Evolutionary conservation across 2,329 filamentous ascomycete species (phyloP).

Genomic region (Colletotrichum brevisporum): DNA sequence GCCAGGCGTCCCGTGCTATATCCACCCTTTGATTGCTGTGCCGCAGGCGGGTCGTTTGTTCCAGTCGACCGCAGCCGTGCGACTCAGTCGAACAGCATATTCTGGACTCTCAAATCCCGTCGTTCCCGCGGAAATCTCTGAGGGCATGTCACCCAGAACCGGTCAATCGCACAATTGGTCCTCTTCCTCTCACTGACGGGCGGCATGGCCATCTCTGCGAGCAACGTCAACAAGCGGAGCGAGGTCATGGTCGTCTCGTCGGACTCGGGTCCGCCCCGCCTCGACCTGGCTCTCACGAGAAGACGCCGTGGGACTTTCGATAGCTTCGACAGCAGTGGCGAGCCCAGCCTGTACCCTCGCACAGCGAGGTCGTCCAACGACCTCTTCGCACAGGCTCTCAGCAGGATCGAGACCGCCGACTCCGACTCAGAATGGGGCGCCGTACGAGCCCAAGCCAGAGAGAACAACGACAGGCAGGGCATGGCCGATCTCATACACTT

Average conservation of each 20-base stretch:
- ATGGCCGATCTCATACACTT: constrained; percentile 41
- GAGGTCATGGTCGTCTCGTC: constrained; percentile 40
- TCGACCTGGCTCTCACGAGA: constrained; percentile 31
- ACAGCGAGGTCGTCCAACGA: constrained; percentile 39
- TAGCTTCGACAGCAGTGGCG: constrained; percentile 34
- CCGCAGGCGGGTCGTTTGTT: constrained; percentile 13
- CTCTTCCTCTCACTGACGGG: constrained; percentile 9
- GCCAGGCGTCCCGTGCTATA: constrained; percentile 18
- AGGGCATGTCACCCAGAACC: constrained; percentile 28
- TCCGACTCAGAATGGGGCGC: constrained; percentile 34
- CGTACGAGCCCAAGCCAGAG: constrained; percentile 39
- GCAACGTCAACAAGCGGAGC: constrained; percentile 5
- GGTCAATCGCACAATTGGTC: constrained; percentile 2
- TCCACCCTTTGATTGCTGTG: constrained; percentile 17
- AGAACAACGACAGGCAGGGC: constrained; percentile 35
- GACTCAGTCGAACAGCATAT: constrained; percentile 16
- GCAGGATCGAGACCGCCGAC: constrained; percentile 17
- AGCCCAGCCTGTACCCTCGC: constrained; percentile 31
- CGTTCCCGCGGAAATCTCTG: not conserved
- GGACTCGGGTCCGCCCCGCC: constrained; percentile 33
- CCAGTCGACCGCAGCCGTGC: constrained; percentile 10
- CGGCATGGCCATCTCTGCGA: constrained; percentile 27
- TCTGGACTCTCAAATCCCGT: constrained; percentile 9
- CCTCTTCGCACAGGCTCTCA: constrained; percentile 32
- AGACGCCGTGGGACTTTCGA: constrained; percentile 37